phyloP scores from a whole-genome alignment of 768 basidiomycete genomes.

The Cystofilobasidium ferigula region DNA sequence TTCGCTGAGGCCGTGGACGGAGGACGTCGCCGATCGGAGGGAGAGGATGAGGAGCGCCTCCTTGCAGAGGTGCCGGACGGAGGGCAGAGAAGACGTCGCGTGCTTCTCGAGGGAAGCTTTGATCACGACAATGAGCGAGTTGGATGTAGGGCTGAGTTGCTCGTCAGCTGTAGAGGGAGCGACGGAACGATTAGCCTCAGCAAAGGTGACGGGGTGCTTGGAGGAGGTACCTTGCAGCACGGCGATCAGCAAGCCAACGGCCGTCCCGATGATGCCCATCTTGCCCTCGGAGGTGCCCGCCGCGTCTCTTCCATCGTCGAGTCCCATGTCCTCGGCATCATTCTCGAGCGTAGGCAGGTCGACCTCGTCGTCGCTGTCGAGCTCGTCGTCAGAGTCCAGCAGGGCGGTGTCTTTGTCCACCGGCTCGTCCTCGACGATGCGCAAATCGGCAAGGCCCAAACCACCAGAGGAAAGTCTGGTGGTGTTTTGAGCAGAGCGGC shows the following conservation, averaged over 20 bases:
- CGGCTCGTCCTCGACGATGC: slow-evolving; percentile 37
- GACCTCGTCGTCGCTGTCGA: slow-evolving; percentile 27
- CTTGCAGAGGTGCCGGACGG: slow-evolving; percentile 52
- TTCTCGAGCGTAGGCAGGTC: slow-evolving; percentile 12
- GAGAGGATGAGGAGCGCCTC: slow-evolving; percentile 78
- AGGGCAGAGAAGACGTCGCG: slow-evolving; percentile 42
- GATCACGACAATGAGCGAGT: slow-evolving; percentile 61
- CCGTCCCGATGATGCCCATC: slow-evolving; percentile 62
- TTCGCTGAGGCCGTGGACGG: background rate
- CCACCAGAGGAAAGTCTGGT: too few species aligned
- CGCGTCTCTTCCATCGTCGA: slow-evolving; percentile 51
- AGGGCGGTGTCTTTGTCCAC: background rate
- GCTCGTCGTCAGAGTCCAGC: background rate
- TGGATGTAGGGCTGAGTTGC: slow-evolving; percentile 38
- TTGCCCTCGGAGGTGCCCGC: slow-evolving; percentile 42
- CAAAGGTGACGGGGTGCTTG: background rate
- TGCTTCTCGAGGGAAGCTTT: slow-evolving; percentile 54
- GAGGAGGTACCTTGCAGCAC: slow-evolving; percentile 62
- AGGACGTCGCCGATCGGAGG: slow-evolving; percentile 44
- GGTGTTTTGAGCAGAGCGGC: slow-evolving; percentile 22
- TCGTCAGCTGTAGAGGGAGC: slow-evolving; percentile 30
- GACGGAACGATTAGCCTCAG: background rate
- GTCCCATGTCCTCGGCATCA: slow-evolving; percentile 22
- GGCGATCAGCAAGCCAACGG: slow-evolving; percentile 68
- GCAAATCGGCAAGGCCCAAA: slow-evolving; percentile 32